These are phyloP conservation scores for Colletotrichum sp. DNA, from an alignment of 2,329 filamentous ascomycete species.

Conservation along the genomic window DNA sequence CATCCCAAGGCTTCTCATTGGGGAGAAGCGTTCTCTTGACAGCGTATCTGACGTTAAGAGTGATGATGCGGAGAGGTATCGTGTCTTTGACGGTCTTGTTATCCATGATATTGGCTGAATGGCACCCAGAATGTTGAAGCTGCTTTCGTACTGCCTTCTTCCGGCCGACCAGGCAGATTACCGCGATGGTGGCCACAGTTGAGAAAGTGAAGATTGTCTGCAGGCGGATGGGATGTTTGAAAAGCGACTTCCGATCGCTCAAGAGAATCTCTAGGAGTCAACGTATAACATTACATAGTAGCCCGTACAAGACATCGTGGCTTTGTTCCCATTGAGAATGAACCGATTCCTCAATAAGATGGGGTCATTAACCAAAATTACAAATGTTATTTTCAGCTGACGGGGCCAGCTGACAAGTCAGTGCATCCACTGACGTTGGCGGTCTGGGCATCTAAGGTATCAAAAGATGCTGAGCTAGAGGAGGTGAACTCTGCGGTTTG, in stretches of 20 bases:
- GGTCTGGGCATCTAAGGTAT: not conserved
- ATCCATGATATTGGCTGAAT: not conserved
- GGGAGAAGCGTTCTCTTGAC: slow-evolving; percentile 50
- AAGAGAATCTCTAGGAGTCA: not conserved
- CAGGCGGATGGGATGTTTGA: not conserved
- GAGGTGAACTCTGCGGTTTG: not conserved
- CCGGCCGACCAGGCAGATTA: not conserved
- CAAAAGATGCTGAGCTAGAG: not conserved
- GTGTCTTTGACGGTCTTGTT: not conserved
- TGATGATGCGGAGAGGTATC: slow-evolving; percentile 59
- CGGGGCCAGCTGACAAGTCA: not conserved
- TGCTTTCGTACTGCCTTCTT: not conserved
- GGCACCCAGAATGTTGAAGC: fast-evolving
- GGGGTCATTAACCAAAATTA: not conserved
- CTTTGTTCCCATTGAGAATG: not conserved
- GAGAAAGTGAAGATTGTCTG: not conserved
- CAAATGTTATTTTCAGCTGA: not conserved
- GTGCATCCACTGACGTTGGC: not conserved
- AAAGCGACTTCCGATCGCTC: not conserved
- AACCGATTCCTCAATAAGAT: too few relatives aligned
- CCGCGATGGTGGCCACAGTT: not conserved
- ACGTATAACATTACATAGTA: not conserved
- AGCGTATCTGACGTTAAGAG: slow-evolving; percentile 72
- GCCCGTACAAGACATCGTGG: not conserved
- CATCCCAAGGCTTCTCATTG: slow-evolving; percentile 63